Conservation (phyloP, 306 rosid genomes). For the Trifolium subterraneum region DNA sequence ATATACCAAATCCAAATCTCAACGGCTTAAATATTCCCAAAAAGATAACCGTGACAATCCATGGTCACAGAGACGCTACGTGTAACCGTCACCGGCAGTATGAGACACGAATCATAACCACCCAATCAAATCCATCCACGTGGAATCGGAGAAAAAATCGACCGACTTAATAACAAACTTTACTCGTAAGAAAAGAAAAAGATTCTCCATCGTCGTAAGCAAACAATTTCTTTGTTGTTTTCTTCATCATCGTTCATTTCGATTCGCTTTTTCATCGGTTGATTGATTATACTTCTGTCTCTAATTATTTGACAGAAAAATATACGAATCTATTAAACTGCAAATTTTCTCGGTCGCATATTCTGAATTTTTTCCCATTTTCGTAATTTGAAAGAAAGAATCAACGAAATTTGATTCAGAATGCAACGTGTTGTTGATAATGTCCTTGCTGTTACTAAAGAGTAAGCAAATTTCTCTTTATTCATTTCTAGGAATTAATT, state of each 20-base stretch:
- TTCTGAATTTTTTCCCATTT: neutral
- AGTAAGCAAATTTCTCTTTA: slow-evolving; percentile 50
- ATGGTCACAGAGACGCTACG: slow-evolving; percentile 13
- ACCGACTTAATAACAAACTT: slow-evolving; percentile 40
- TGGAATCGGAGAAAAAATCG: neutral
- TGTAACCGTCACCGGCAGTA: slow-evolving; percentile 12
- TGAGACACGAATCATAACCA: slow-evolving; percentile 4
- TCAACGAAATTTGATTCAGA: slow-evolving; percentile 41
- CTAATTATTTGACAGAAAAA: neutral
- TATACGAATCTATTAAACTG: slow-evolving; percentile 5
- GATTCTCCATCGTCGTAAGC: neutral
- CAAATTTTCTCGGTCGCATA: neutral
- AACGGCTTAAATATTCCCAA: slow-evolving; percentile 8
- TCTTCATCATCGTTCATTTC: too few species aligned
- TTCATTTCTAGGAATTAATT: neutral
- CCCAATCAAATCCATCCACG: slow-evolving; percentile 33
- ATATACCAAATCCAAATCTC: neutral
- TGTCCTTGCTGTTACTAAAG: slow-evolving; percentile 76
- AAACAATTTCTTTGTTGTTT: neutral
- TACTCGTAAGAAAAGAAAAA: neutral
- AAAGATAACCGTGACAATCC: neutral
- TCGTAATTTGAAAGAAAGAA: neutral
- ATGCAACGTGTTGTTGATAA: slow-evolving; percentile 76
- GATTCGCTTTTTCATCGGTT: neutral
- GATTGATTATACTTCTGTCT: neutral